phyloP scores from a whole-genome alignment of 2,329 filamentous ascomycete species.

The Cephalotrichum gorgonifer region DNA sequence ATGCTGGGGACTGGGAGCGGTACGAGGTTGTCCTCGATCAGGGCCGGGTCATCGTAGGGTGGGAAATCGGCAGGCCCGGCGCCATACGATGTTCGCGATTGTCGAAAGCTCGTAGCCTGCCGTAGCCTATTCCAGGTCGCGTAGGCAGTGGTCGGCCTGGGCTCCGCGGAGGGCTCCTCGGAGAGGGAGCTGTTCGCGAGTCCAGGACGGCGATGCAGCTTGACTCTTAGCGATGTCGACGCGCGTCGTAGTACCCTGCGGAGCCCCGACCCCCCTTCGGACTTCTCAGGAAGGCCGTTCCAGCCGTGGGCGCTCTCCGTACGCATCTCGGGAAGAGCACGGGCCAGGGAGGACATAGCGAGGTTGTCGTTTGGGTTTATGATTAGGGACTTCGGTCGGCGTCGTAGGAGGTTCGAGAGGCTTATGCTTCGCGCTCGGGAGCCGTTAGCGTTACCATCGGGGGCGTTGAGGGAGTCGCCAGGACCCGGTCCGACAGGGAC shows the following conservation, averaged over 20 bases:
- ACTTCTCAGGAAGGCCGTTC: neutral
- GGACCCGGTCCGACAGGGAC: neutral
- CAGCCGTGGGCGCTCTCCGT: neutral
- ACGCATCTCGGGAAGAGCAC: neutral
- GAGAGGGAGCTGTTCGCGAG: neutral
- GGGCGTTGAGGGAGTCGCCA: neutral
- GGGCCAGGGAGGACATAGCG: neutral
- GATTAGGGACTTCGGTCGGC: neutral
- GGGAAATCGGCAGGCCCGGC: constrained; percentile 18
- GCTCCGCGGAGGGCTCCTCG: neutral
- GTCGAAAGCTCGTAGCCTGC: constrained; percentile 39
- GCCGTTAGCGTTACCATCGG: neutral
- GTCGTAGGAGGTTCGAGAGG: neutral
- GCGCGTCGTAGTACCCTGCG: constrained; percentile 3
- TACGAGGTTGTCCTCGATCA: constrained; percentile 10
- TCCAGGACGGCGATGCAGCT: constrained; percentile 1
- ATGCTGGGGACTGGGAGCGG: constrained; percentile 34
- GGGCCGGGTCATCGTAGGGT: neutral
- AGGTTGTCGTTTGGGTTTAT: neutral
- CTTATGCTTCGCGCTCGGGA: neutral
- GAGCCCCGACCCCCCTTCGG: neutral
- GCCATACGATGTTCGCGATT: constrained; percentile 34
- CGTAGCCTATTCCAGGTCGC: constrained; percentile 40
- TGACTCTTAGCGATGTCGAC: constrained; percentile 2
- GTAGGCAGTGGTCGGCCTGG: constrained; percentile 16